These are phyloP conservation scores for Lachancea kluyveri DNA, from an alignment of 805 yeast species.

Conservation along the genomic window DNA sequence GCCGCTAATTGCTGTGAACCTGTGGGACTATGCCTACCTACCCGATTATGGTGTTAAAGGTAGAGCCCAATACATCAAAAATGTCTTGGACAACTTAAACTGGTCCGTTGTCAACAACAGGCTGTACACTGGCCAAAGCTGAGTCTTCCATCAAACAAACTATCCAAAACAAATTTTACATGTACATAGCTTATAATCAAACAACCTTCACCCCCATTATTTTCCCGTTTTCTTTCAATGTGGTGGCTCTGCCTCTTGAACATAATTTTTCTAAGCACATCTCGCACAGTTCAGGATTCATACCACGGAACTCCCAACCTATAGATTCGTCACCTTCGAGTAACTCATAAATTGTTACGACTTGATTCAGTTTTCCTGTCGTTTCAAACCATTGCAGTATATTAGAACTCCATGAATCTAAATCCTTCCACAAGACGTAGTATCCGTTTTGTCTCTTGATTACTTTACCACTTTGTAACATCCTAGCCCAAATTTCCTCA, in stretches of 20 bases:
- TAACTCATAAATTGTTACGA: slow-evolving; percentile 78
- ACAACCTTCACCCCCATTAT: slow-evolving; percentile 76
- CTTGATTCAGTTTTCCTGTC: slow-evolving; percentile 71
- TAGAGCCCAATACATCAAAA: slow-evolving; percentile 62
- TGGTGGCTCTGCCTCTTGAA: slow-evolving; percentile 64
- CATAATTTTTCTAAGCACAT: slow-evolving; percentile 52
- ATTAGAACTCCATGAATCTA: slow-evolving; percentile 61
- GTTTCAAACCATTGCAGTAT: slow-evolving; percentile 66
- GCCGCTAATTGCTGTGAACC: slow-evolving; percentile 61
- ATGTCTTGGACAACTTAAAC: slow-evolving; percentile 71
- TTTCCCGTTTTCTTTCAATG: slow-evolving; percentile 60
- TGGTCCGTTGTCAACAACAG: slow-evolving; percentile 67
- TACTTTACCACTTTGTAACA: slow-evolving; percentile 53
- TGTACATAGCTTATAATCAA: slow-evolving; percentile 20
- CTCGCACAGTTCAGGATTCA: slow-evolving; percentile 52
- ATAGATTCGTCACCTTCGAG: slow-evolving; percentile 54
- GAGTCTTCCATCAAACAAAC: neutral
- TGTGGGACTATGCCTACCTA: slow-evolving; percentile 88
- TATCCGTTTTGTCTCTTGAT: slow-evolving; percentile 39
- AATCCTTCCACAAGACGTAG: slow-evolving; percentile 57
- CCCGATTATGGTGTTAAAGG: slow-evolving; percentile 79
- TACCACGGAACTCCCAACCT: slow-evolving; percentile 53
- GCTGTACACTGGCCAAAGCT: slow-evolving; percentile 22
- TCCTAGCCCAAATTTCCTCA: slow-evolving; percentile 46
- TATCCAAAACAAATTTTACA: slow-evolving; percentile 2